These are phyloP conservation scores for Mycena haematopus DNA, from an alignment of 768 basidiomycete genomes.

Conservation along the genomic window DNA sequence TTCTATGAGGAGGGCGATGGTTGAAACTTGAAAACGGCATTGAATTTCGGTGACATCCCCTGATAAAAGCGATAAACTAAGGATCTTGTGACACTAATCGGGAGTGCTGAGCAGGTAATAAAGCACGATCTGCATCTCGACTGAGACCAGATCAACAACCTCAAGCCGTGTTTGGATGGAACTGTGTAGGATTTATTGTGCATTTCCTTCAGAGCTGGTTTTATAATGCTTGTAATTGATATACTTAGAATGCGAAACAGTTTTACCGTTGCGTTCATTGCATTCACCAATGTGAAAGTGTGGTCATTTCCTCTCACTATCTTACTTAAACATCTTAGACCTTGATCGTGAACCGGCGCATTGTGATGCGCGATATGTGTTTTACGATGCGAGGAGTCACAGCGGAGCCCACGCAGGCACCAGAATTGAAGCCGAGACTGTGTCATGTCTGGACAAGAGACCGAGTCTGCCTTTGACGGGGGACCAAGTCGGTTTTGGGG, in stretches of 20 bases:
- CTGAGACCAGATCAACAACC: too few relatives aligned
- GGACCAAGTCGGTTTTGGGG: background rate
- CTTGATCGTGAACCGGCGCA: constrained; percentile 85
- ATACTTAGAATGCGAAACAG: background rate
- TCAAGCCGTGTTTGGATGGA: too few relatives aligned
- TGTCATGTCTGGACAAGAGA: too few relatives aligned
- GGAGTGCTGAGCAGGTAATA: constrained; percentile 29
- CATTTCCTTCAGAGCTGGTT: constrained; percentile 50
- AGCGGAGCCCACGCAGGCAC: background rate
- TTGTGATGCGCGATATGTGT: constrained; percentile 46
- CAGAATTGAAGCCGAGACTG: constrained; percentile 14
- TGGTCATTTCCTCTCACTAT: background rate
- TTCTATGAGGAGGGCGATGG: too few relatives aligned
- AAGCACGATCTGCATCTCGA: too few relatives aligned
- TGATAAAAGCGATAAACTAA: background rate
- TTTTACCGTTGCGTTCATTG: background rate
- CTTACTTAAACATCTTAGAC: constrained; percentile 67
- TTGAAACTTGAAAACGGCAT: too few relatives aligned
- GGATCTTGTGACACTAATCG: background rate
- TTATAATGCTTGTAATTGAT: background rate
- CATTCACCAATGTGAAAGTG: background rate
- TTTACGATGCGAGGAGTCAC: constrained; percentile 16
- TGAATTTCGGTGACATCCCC: constrained; percentile 14
- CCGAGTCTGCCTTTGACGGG: constrained; percentile 12
- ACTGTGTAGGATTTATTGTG: too few relatives aligned